Conservation (phyloP, 2,329 filamentous ascomycete genomes). For the Raffaelea ambrosiae region DNA sequence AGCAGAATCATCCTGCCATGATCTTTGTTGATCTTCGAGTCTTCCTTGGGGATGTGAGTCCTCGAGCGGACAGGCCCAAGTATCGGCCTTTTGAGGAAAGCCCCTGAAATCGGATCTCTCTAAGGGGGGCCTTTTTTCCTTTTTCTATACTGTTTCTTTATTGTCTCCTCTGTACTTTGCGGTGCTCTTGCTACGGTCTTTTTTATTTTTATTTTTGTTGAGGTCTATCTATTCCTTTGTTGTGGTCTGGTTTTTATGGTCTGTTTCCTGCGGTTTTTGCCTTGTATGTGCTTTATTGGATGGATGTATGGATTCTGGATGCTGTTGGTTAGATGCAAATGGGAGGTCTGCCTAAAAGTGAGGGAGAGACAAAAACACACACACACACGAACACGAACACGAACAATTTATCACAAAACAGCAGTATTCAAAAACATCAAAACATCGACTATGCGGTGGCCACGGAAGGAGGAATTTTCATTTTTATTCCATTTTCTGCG, state of each 20-base stretch:
- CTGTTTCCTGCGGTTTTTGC: background rate
- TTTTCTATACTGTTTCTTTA: background rate
- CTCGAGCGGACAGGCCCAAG: too few species aligned
- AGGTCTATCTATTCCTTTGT: conserved; percentile 4
- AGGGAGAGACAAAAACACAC: background rate
- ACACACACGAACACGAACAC: too few species aligned
- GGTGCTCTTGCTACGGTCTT: too few species aligned
- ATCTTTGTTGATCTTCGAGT: too few species aligned
- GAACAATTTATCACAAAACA: too few species aligned
- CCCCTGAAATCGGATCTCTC: too few species aligned
- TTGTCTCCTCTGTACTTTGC: background rate
- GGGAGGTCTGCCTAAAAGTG: background rate
- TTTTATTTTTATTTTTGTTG: conserved; percentile 8
- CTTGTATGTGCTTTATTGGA: background rate
- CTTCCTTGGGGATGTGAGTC: too few species aligned
- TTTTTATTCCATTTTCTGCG: too few species aligned
- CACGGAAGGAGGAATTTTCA: too few species aligned
- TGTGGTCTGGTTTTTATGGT: background rate
- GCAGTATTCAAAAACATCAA: too few species aligned
- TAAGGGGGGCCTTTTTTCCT: conserved; percentile 5
- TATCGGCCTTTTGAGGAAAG: too few species aligned
- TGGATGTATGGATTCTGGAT: background rate
- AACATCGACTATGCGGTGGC: too few species aligned
- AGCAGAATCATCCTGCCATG: background rate
- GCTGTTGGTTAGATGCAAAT: background rate